Conservation (phyloP, 768 basidiomycete species). For the Suillus paluster region DNA sequence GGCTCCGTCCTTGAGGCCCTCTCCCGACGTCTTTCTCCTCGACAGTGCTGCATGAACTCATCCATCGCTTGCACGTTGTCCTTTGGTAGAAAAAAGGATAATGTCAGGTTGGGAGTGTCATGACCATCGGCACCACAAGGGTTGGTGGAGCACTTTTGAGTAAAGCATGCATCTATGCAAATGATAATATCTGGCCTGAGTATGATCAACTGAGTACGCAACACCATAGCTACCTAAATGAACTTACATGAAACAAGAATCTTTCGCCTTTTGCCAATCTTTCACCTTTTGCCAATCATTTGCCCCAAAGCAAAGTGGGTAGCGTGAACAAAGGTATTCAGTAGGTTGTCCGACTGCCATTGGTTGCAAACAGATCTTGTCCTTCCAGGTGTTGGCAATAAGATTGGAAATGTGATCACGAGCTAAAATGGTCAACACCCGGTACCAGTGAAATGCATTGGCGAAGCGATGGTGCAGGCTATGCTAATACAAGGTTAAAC, state of each 20-base stretch:
- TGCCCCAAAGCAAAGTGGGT: constrained; percentile 32
- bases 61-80: constrained; percentile 24
- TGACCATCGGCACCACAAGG: constrained; percentile 12
- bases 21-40: neutral
- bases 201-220: neutral
- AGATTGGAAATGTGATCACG: constrained; percentile 21
- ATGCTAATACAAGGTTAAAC: constrained; percentile 19
- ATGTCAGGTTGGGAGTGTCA: neutral
- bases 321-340: constrained; percentile 24
- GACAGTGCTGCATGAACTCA: constrained; percentile 6
- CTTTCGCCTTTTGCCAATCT: too few relatives aligned
- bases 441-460: constrained; percentile 32
- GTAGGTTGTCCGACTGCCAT: constrained; percentile 6
- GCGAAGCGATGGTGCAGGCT: constrained; percentile 26
- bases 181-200: constrained; percentile 32
- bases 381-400: neutral
- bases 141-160: constrained; percentile 31
- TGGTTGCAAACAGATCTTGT: constrained; percentile 1
- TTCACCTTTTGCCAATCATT: constrained; percentile 3
- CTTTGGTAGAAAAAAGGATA: constrained; percentile 25
- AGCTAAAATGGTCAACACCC: constrained; percentile 5
- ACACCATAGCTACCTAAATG: neutral
- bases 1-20: constrained; percentile 3
- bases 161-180: constrained; percentile 40
- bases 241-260: constrained; percentile 5